Evolutionary conservation across 1,284 basidiomycete species (phyloP).

Genomic region (Bondarzewia mesenterica): DNA sequence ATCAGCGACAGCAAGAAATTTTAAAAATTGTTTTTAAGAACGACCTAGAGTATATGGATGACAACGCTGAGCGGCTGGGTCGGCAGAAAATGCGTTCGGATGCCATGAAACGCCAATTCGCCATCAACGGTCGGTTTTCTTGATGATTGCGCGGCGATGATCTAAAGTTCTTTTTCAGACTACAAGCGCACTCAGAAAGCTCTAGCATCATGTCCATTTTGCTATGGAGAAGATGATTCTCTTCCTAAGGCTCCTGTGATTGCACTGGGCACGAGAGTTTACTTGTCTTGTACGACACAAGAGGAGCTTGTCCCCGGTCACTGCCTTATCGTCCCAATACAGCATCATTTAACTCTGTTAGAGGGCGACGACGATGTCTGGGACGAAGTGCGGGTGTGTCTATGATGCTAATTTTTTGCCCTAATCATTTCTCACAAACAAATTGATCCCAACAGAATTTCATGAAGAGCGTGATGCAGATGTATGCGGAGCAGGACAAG

Average conservation of each 20-base stretch:
- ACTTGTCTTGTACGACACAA: conserved; percentile 79
- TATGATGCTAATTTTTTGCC: conserved; percentile 1
- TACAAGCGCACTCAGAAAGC: conserved; percentile 93
- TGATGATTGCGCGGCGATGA: conserved; percentile 3
- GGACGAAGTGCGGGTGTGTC: conserved; percentile 85
- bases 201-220: conserved; percentile 80
- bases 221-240: conserved; percentile 82
- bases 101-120: conserved; percentile 94
- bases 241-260: conserved; percentile 81
- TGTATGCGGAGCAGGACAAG: conserved; percentile 85
- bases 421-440: too few species aligned
- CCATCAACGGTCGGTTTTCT: conserved; percentile 71
- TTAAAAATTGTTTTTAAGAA: conserved; percentile 37
- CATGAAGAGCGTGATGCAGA: conserved; percentile 96
- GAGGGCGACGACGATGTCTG: conserved; percentile 98
- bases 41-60: conserved; percentile 92
- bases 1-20: not conserved
- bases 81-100: conserved; percentile 93
- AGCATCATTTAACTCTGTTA: conserved; percentile 85
- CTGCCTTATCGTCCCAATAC: conserved; percentile 91
- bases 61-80: conserved; percentile 89
- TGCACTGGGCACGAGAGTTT: conserved; percentile 84
- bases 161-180: conserved; percentile 41
- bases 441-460: conserved; percentile 67
- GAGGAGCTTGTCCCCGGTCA: conserved; percentile 89